A percentile compares a stretch with the other conserved stretches of the same genome.
Conservation (phyloP, 805 yeast genomes). For the Torulaspora indica region DNA sequence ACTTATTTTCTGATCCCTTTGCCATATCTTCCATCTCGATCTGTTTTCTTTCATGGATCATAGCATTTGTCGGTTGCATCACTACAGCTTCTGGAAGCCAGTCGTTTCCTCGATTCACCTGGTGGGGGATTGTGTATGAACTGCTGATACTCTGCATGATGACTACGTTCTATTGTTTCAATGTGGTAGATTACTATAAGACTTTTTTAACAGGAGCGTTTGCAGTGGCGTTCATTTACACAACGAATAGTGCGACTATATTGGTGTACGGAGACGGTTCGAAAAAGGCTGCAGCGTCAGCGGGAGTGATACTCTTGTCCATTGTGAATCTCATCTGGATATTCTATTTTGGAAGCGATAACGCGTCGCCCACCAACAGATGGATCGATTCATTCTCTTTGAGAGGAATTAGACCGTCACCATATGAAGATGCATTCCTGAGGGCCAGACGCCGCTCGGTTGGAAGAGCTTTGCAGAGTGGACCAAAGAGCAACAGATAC, state of each 20-base stretch:
- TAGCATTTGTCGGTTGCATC: slow-evolving; percentile 83
- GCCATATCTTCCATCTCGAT: slow-evolving; percentile 77
- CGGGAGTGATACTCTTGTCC: slow-evolving; percentile 81
- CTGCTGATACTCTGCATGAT: slow-evolving; percentile 52
- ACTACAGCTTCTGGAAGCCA: slow-evolving; percentile 42
- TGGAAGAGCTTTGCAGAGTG: slow-evolving; percentile 11
- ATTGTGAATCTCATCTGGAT: slow-evolving; percentile 84
- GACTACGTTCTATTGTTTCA: slow-evolving; percentile 51
- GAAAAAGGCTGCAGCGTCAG: slow-evolving; percentile 78
- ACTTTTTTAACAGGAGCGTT: slow-evolving; percentile 39
- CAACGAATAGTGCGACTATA: slow-evolving; percentile 76
- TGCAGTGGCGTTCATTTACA: slow-evolving; percentile 74
- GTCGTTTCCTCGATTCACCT: slow-evolving; percentile 73
- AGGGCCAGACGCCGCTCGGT: slow-evolving; percentile 27
- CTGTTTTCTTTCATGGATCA: slow-evolving; percentile 74
- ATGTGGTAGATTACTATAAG: slow-evolving; percentile 66
- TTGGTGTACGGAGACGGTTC: slow-evolving; percentile 66
- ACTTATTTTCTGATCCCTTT: slow-evolving; percentile 77
- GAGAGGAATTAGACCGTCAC: slow-evolving; percentile 42
- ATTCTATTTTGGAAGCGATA: slow-evolving; percentile 84
- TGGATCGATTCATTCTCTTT: slow-evolving; percentile 79
- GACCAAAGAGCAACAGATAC: slow-evolving; percentile 14
- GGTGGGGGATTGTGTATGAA: slow-evolving; percentile 95
- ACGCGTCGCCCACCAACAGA: slow-evolving; percentile 79
- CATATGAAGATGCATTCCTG: slow-evolving; percentile 26